phyloP scores from a whole-genome alignment of 192 early-diverging fungal genomes.

The Umbelopsis sp. region DNA sequence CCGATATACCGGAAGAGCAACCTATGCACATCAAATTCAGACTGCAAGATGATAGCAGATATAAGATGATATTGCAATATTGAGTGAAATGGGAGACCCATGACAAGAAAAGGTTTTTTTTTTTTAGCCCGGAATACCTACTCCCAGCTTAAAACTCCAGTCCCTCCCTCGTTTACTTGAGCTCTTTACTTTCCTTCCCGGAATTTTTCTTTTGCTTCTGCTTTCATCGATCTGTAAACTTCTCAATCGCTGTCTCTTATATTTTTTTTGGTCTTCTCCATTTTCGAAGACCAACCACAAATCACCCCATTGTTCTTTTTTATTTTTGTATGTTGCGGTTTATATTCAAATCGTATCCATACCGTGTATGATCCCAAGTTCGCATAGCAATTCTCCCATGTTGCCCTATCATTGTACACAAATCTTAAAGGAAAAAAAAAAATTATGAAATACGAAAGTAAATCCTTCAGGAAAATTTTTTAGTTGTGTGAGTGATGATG shows the following conservation, averaged over 20 bases:
- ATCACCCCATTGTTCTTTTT: neutral
- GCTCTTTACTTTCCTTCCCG: neutral
- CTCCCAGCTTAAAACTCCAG: no score
- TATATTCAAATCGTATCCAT: neutral
- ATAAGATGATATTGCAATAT: constrained; percentile 47
- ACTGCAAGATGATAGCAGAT: constrained; percentile 40
- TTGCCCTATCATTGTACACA: neutral
- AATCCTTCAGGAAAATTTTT: no score
- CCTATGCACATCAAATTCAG: constrained; percentile 59
- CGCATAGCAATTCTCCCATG: neutral
- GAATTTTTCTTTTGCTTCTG: neutral
- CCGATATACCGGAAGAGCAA: constrained; percentile 64
- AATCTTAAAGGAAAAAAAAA: neutral
- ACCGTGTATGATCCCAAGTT: neutral
- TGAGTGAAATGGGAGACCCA: constrained; percentile 8
- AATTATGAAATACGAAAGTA: no score
- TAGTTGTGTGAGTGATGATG: no score
- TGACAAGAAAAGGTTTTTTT: no score
- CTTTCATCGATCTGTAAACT: neutral
- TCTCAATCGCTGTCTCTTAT: neutral
- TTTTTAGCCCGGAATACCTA: no score
- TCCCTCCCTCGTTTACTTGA: neutral
- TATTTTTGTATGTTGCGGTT: neutral
- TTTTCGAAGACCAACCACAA: neutral
- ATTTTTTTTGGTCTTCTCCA: neutral